Conservation (phyloP, 768 basidiomycete species). For the Lepiota subincarnata region DNA sequence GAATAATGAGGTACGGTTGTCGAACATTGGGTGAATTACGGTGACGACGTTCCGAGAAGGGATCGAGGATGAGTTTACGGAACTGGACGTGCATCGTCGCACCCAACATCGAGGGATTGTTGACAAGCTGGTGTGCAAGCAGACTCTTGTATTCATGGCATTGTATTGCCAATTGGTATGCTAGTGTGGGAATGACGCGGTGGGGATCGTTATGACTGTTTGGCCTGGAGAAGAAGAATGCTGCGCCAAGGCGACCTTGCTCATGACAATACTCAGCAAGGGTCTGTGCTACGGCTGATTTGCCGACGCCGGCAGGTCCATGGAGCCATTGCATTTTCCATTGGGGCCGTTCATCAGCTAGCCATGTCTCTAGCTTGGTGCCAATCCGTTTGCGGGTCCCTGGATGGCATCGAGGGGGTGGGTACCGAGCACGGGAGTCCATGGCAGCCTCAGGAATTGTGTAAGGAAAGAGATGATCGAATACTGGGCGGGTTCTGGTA, state of each 20-base stretch:
- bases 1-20: neutral
- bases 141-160: neutral
- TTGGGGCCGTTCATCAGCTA: neutral
- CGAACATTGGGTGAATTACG: neutral
- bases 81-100: neutral
- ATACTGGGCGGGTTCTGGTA: neutral
- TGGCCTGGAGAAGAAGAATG: conserved; percentile 8
- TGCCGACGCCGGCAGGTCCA: conserved; percentile 12
- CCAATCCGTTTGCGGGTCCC: neutral
- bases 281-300: conserved; percentile 9
- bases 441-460: neutral
- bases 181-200: conserved; percentile 2
- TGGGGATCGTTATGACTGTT: neutral
- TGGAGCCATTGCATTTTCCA: conserved; percentile 9
- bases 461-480: neutral
- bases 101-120: neutral
- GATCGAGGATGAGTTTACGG: conserved; percentile 1
- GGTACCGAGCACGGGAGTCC: neutral
- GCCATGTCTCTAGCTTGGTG: neutral
- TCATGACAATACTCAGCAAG: neutral
- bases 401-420: neutral
- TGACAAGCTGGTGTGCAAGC: neutral
- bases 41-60: neutral
- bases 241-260: conserved; percentile 1
- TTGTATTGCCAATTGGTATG: neutral